These are phyloP conservation scores for Lineolata rhizophorae DNA, from an alignment of 495 filamentous ascomycete genomes.

Conservation along the genomic window DNA sequence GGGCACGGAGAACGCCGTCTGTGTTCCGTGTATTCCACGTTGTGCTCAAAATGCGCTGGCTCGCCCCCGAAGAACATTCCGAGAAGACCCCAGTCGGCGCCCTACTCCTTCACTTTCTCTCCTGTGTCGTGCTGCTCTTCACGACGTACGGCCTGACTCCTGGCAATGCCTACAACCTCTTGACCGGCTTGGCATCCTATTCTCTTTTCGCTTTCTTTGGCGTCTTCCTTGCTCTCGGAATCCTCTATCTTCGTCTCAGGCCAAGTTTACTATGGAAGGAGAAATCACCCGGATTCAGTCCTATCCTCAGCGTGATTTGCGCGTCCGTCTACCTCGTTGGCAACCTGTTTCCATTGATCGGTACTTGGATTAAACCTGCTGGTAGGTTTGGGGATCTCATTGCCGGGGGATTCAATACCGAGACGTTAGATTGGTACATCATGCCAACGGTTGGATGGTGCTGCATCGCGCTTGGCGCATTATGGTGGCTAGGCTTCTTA, in stretches of 20 bases:
- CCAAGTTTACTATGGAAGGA: conserved; percentile 1
- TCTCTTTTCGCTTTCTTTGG: conserved; percentile 1
- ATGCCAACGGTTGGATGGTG: conserved; percentile 1
- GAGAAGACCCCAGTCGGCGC: conserved; percentile 7
- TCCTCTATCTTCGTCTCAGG: conserved; percentile 5
- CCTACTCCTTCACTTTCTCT: conserved; percentile 4
- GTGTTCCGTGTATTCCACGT: not conserved
- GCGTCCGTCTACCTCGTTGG: conserved; percentile 5
- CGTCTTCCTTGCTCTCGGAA: conserved; percentile 1
- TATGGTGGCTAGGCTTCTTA: conserved; percentile 3
- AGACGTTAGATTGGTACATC: conserved; percentile 1
- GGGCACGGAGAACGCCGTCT: not conserved
- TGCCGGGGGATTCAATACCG: too few species aligned
- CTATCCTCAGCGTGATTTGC: conserved; percentile 2
- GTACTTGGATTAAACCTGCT: conserved; percentile 5
- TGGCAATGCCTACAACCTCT: conserved; percentile 3
- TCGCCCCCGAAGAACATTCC: conserved; percentile 1
- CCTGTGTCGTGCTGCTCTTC: conserved; percentile 4
- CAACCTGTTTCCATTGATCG: conserved; percentile 3
- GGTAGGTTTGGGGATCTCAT: too few species aligned
- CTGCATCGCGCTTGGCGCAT: not conserved
- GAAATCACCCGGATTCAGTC: conserved; percentile 1
- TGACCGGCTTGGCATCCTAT: conserved; percentile 3
- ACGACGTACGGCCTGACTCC: conserved; percentile 1
- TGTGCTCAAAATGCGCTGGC: not conserved